Conservation (phyloP, 495 filamentous ascomycete genomes). For the Neurospora sp. region DNA sequence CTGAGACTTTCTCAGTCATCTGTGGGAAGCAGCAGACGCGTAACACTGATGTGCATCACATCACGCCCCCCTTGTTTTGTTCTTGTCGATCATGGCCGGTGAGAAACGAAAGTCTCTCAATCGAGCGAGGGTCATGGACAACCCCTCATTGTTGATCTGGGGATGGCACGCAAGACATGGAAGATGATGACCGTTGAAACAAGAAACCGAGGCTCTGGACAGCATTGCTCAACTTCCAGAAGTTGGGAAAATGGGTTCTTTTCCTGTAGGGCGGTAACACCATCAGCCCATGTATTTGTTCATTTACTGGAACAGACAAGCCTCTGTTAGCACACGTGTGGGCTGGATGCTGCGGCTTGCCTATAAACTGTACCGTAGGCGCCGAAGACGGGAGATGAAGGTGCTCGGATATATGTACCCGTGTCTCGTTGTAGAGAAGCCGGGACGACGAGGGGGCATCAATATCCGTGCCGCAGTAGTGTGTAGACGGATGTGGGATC, state of each 20-base stretch:
- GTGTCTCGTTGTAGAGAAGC: not conserved
- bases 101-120: not conserved
- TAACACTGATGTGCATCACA: not conserved
- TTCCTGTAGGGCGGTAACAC: not conserved
- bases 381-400: not conserved
- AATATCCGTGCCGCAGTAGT: not conserved
- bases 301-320: not conserved
- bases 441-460: not conserved
- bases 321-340: not conserved
- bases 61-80: not conserved
- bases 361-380: not conserved
- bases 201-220: not conserved
- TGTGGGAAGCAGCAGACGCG: not conserved
- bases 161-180: not conserved
- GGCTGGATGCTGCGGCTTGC: not conserved
- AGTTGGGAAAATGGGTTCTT: not conserved
- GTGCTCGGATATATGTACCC: not conserved
- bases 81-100: not conserved
- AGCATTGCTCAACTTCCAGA: not conserved
- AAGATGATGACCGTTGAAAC: not conserved
- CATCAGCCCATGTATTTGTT: not conserved
- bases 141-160: not conserved
- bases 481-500: not conserved
- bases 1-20: not conserved
- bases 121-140: not conserved